Conservation (phyloP, 257 asterid species). For the Euphrasia confusa region DNA sequence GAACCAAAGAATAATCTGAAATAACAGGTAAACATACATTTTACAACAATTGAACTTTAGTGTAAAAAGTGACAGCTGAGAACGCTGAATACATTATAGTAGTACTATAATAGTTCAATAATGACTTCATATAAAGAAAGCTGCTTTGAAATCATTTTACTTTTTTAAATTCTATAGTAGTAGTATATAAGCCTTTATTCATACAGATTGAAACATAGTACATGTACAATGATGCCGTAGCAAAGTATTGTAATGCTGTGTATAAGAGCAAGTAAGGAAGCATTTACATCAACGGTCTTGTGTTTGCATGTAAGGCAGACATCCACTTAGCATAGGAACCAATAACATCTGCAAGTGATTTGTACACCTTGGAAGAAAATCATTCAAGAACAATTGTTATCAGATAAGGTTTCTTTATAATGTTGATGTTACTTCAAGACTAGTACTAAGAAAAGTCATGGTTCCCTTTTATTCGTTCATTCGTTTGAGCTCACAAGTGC, state of each 20-base stretch:
- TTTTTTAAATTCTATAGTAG: conserved; percentile 17
- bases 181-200: conserved; percentile 22
- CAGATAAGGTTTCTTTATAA: conserved; percentile 13
- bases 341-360: conserved; percentile 72
- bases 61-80: conserved; percentile 16
- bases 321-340: conserved; percentile 83
- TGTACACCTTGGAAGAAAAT: conserved; percentile 54
- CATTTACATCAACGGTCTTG: conserved; percentile 66
- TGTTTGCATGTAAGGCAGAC: conserved; percentile 46
- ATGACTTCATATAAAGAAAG: conserved; percentile 12
- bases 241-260: conserved; percentile 19
- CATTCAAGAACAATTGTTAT: conserved; percentile 19
- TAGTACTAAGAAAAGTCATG: conserved; percentile 22
- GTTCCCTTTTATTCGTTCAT: conserved; percentile 20
- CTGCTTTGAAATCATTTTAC: conserved; percentile 14
- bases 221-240: conserved; percentile 26
- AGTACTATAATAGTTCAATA: background rate
- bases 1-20: conserved; percentile 74
- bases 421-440: conserved; percentile 19
- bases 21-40: conserved; percentile 25
- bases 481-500: background rate
- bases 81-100: conserved; percentile 11
- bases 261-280: conserved; percentile 30
- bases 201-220: conserved; percentile 9
- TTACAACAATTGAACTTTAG: conserved; percentile 7